Evolutionary conservation across 2,329 filamentous ascomycete genomes (phyloP), one percentile per base, ranked within the genome.

Genomic region (Diaporthe sp.): DNA sequence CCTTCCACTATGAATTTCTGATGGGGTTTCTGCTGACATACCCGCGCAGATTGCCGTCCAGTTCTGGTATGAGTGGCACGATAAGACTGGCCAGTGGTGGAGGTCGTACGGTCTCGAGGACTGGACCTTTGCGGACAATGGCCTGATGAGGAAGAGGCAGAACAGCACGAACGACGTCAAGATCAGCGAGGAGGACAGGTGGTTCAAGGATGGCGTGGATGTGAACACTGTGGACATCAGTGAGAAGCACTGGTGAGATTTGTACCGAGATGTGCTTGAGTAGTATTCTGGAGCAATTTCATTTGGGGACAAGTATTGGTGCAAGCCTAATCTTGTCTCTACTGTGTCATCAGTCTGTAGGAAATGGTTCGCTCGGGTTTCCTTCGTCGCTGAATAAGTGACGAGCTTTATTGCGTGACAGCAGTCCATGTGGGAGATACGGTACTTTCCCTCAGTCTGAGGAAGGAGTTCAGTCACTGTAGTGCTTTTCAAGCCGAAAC

Each of bases 21-120:
- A 10, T 28, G 49, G 22, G 8, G 9, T 12, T 12, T 39, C 13
- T 17, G 3, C 60, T 76, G 44, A 70, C 47, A n/a, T 15, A 15
- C 2, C 7, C 53, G 2, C 4, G 58, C 63, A 91, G 84, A 96
- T 96, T 78, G 95, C 95, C 1, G 95, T 97, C 31, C 94, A 98
- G 81, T 97, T 97, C 83, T 97, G 95, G 95, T 97, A 96, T 80
- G 93, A 97, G 83, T 96, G 92, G 85, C 89, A 92, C 78, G 94
- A 96, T 80, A 84, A 85, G 10, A 79, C 87, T 2, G 92, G 93
- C 51, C 92, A 94, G 82, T 98, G 95, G 95, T 96, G 93, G 88
- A 89, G 94, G n/a, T 95, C 93, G 60, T 97, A 97, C 81, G 95
- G 95, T 0, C 88, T 97, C 15, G 93, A 95, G 81, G 93, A 95